phyloP scores from a whole-genome alignment of 352 stramenopile species.

The Elongisporangium prolatum region DNA sequence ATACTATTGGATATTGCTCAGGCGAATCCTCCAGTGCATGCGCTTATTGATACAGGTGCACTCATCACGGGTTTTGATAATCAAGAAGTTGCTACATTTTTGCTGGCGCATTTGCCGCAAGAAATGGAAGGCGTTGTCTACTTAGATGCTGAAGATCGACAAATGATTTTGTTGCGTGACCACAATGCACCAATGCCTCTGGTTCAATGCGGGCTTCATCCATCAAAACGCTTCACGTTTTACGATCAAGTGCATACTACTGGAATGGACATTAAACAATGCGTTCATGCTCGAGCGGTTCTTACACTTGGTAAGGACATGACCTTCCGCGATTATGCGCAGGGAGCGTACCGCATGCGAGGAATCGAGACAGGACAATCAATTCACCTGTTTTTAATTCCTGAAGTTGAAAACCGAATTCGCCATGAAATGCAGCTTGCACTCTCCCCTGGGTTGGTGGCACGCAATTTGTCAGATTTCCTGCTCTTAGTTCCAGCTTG shows the following conservation, averaged over 20 bases:
- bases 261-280: constrained; percentile 92
- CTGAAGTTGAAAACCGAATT: constrained; percentile 89
- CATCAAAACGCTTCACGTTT: constrained; percentile 89
- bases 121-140: constrained; percentile 91
- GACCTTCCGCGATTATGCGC: constrained; percentile 93
- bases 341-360: constrained; percentile 91
- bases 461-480: constrained; percentile 23
- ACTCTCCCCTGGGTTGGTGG: constrained; percentile 13
- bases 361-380: constrained; percentile 89
- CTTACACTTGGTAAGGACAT: constrained; percentile 95
- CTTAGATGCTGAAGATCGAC: constrained; percentile 82
- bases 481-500: constrained; percentile 88
- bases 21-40: constrained; percentile 70
- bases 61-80: constrained; percentile 91
- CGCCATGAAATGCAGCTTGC: constrained; percentile 65
- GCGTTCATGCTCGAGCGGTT: constrained; percentile 82
- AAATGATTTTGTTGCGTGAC: constrained; percentile 93
- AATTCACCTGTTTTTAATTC: constrained; percentile 91
- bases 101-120: constrained; percentile 67
- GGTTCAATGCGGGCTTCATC: constrained; percentile 80
- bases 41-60: constrained; percentile 89
- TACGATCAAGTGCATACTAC: constrained; percentile 94
- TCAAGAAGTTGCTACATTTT: constrained; percentile 78
- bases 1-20: constrained; percentile 78
- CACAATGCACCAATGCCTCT: constrained; percentile 94